A percentile compares a stretch with the other conserved stretches of the same genome.
phyloP scores from a whole-genome alignment of 495 filamentous ascomycete genomes.

The Friedmanniomyces simplex region DNA sequence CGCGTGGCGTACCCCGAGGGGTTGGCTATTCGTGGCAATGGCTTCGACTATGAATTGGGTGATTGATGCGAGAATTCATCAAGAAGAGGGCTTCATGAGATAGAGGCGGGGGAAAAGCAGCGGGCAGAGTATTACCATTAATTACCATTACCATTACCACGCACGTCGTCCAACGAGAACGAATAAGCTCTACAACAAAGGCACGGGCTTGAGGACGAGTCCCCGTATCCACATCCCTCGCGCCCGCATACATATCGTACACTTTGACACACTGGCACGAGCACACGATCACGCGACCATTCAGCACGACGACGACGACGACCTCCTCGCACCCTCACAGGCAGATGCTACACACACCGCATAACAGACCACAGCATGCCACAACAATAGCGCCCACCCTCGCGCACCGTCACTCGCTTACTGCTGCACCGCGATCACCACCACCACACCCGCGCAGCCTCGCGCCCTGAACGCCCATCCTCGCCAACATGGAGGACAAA shows the following conservation, averaged over 20 bases:
- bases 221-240: background rate
- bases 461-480: background rate
- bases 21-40: no score
- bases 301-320: background rate
- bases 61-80: no score
- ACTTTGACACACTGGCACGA: no score
- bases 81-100: no score
- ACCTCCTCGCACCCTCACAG: background rate
- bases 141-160: background rate
- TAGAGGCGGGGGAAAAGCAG: no score
- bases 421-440: background rate
- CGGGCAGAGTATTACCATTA: background rate
- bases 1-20: no score
- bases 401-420: background rate
- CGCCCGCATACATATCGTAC: no score
- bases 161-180: no score
- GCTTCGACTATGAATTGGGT: no score
- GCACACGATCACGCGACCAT: background rate
- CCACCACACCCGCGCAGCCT: background rate
- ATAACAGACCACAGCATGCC: background rate
- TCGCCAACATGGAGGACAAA: constrained; percentile 41
- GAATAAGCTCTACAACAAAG: no score
- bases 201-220: background rate
- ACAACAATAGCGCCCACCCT: background rate
- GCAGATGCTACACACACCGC: background rate